phyloP scores from a whole-genome alignment of 495 filamentous ascomycete genomes.

The Trichoderma virens region DNA sequence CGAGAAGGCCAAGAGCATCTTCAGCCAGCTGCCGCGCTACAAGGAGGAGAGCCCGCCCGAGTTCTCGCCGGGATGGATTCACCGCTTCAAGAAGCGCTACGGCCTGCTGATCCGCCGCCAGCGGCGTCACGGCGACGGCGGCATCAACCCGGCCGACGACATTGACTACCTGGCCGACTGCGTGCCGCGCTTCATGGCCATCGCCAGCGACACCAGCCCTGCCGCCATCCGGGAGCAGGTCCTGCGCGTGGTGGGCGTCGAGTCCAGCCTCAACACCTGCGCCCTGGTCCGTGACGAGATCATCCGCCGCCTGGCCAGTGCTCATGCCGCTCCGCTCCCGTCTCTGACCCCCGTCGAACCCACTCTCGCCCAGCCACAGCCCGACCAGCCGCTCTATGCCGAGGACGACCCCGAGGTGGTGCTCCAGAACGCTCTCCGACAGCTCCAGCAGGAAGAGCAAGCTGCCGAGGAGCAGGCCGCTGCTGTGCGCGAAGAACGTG shows the following conservation, averaged over 20 bases:
- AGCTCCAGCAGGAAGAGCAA: constrained; percentile 41
- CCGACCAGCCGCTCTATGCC: constrained; percentile 20
- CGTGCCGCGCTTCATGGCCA: constrained; percentile 40
- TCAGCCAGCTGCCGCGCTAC: constrained; percentile 40
- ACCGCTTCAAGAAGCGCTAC: constrained; percentile 47
- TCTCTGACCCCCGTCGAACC: constrained; percentile 19
- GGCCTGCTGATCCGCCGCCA: constrained; percentile 42
- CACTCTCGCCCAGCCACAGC: constrained; percentile 13
- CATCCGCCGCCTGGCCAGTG: constrained; percentile 34
- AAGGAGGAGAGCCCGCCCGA: constrained; percentile 41
- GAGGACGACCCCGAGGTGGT: constrained; percentile 44
- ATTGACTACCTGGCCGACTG: constrained; percentile 41
- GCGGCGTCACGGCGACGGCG: constrained; percentile 32
- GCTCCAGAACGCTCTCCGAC: constrained; percentile 40
- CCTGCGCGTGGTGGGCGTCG: constrained; percentile 38
- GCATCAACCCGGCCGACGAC: constrained; percentile 35
- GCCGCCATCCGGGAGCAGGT: constrained; percentile 39
- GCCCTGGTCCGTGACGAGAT: constrained; percentile 44
- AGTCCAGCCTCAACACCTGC: constrained; percentile 37
- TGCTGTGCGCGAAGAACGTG: constrained; percentile 34
- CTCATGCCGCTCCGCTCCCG: constrained; percentile 10
- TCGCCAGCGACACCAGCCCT: constrained; percentile 37
- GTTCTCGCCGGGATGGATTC: constrained; percentile 48
- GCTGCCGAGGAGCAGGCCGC: constrained; percentile 41
- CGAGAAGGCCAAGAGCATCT: constrained; percentile 44